Conservation (phyloP, 2,329 filamentous ascomycete genomes). For the Pyrenochaeta sp. region DNA sequence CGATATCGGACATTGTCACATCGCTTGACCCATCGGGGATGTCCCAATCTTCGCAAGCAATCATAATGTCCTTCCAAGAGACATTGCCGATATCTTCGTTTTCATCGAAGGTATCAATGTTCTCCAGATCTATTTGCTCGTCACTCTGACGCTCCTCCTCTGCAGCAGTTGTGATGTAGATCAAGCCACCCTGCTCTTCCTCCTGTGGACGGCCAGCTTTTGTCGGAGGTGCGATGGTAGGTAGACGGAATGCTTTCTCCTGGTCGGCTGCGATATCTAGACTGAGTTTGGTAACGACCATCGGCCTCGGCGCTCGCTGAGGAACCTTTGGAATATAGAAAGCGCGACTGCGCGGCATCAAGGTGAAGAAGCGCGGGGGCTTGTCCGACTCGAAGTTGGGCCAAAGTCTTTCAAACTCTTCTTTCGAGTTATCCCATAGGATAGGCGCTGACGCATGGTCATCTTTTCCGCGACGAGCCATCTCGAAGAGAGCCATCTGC, state of each 20-base stretch:
- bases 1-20: constrained; percentile 38
- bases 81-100: constrained; percentile 75
- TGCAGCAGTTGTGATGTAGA: constrained; percentile 53
- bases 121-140: constrained; percentile 56
- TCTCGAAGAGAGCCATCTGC: constrained; percentile 43
- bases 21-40: constrained; percentile 53
- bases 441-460: constrained; percentile 67
- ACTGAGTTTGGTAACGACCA: constrained; percentile 86
- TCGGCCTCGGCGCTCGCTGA: constrained; percentile 77
- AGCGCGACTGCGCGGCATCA: constrained; percentile 82
- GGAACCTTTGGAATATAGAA: constrained; percentile 81
- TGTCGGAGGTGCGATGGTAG: constrained; percentile 60
- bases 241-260: constrained; percentile 80
- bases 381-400: constrained; percentile 80
- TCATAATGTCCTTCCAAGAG: constrained; percentile 79
- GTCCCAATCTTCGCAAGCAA: constrained; percentile 88
- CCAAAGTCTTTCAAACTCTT: constrained; percentile 80
- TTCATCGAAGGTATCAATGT: constrained; percentile 62
- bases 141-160: constrained; percentile 53
- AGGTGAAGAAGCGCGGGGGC: constrained; percentile 78
- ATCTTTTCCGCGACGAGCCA: constrained; percentile 42
- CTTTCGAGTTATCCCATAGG: constrained; percentile 76
- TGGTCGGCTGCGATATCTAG: constrained; percentile 87
- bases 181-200: constrained; percentile 64
- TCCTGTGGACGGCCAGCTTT: constrained; percentile 58